These are phyloP conservation scores for Beauveria sp. DNA, from an alignment of 2,329 filamentous ascomycete genomes.

Conservation along the genomic window DNA sequence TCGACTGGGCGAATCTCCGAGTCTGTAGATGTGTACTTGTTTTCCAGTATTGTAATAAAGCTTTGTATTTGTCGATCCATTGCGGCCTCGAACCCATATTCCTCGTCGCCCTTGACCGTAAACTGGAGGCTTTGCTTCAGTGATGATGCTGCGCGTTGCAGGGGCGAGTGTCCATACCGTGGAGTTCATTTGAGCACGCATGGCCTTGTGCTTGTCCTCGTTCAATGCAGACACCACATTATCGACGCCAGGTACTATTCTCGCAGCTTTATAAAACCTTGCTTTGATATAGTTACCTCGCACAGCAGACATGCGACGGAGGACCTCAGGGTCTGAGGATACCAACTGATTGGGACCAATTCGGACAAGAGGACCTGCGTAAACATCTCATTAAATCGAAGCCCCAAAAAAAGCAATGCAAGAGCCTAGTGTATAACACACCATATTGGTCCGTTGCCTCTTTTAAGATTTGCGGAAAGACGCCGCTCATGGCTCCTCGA, in stretches of 20 bases:
- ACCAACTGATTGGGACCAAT: slow-evolving; percentile 35
- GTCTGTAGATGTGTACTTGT: slow-evolving; percentile 36
- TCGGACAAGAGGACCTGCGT: slow-evolving; percentile 27
- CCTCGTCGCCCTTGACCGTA: slow-evolving; percentile 40
- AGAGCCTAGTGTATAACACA: slow-evolving; percentile 2
- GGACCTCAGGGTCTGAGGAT: slow-evolving; percentile 30
- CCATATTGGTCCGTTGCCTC: slow-evolving; percentile 19
- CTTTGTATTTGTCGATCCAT: slow-evolving; percentile 30
- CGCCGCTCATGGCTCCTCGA: slow-evolving; percentile 19
- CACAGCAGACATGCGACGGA: slow-evolving; percentile 29
- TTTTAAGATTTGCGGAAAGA: slow-evolving; percentile 21
- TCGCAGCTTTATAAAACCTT: slow-evolving; percentile 39
- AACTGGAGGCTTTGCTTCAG: slow-evolving; percentile 29
- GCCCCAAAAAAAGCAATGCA: neutral
- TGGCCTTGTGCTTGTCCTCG: slow-evolving; percentile 30
- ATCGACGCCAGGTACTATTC: slow-evolving; percentile 45
- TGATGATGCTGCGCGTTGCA: neutral
- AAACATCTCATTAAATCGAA: neutral
- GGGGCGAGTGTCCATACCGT: slow-evolving; percentile 26
- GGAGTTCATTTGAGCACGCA: slow-evolving; percentile 36
- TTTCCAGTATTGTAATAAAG: slow-evolving; percentile 38
- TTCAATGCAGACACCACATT: slow-evolving; percentile 45
- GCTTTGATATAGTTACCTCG: slow-evolving; percentile 29
- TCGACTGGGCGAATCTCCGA: slow-evolving; percentile 32
- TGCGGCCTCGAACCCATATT: slow-evolving; percentile 31